A percentile compares a stretch with the other conserved stretches of the same genome.
Evolutionary conservation across 2,329 filamentous ascomycete species (phyloP).

Genomic region (Sarocladiaceae sp.): DNA sequence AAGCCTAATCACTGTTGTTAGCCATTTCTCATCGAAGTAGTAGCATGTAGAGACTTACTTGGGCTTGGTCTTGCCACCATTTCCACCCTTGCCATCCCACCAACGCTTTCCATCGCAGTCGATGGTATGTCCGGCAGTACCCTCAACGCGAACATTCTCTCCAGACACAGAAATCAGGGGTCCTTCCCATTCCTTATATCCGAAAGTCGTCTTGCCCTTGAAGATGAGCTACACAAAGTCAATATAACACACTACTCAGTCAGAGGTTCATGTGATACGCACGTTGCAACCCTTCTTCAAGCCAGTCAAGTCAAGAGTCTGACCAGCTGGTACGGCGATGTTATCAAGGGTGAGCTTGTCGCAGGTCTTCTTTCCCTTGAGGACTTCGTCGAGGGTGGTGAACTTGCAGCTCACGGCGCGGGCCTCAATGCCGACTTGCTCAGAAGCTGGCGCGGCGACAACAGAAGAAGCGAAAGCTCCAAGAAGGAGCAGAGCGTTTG

Average conservation of each 20-base stretch:
- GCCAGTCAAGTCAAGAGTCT: slow-evolving; percentile 53
- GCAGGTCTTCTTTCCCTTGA: slow-evolving; percentile 45
- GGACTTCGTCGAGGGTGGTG: slow-evolving; percentile 43
- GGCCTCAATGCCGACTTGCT: slow-evolving; percentile 9
- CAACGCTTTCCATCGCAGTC: slow-evolving; percentile 49
- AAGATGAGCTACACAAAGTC: slow-evolving; percentile 61
- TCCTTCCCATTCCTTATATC: slow-evolving; percentile 61
- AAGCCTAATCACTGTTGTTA: background rate
- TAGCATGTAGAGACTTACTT: slow-evolving; percentile 27
- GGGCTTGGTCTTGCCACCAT: slow-evolving; percentile 56
- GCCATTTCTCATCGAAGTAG: background rate
- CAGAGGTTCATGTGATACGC: background rate
- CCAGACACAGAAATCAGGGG: slow-evolving; percentile 61
- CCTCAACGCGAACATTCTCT: slow-evolving; percentile 47
- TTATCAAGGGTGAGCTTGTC: slow-evolving; percentile 48
- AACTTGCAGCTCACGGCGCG: slow-evolving; percentile 45
- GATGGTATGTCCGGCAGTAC: slow-evolving; percentile 43
- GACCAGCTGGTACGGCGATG: slow-evolving; percentile 52
- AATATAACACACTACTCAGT: background rate
- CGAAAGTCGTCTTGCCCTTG: slow-evolving; percentile 62
- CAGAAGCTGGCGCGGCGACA: slow-evolving; percentile 18
- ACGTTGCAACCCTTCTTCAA: slow-evolving; percentile 42
- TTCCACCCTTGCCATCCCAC: slow-evolving; percentile 55
- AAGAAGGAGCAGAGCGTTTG: slow-evolving; percentile 19
- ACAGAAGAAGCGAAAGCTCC: slow-evolving; percentile 22